Evolutionary conservation across 345 rosid genomes (phyloP), one percentile per base, ranked within the genome.

Genomic region (Boechera stricta): DNA sequence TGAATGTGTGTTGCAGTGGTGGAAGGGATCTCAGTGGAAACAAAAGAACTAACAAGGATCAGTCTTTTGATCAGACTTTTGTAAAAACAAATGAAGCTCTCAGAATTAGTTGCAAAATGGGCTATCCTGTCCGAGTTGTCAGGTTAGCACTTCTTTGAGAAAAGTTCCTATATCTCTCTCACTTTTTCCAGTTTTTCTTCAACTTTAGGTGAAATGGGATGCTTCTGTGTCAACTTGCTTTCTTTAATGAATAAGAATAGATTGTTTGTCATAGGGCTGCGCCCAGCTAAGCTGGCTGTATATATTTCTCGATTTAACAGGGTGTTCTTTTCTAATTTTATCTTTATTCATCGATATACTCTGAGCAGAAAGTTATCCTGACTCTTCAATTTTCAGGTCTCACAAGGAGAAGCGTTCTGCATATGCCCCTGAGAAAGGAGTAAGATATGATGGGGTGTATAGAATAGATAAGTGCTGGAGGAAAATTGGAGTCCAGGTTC

Each of bases 81-180:
- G 82, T 62, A 0, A 85, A 85, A 56, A 5, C 2, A 29, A 94
- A 91, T 54, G 87, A 84, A 80, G 91, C 98, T 32, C 78, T 91
- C 5, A 75, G 87, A 67, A n/a, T 86, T 9, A 94, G 98, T 74
- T 94, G 97, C 76, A 70, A 35, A 64, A 86, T 80, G 71, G 97
- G 98, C 2, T 89, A 94, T 41, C 97, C 98, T 9, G 91, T 94
- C n/a, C 88, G 97, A 47, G 98, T 94, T 15, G 88, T 90, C 35
- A 90, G 97, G 97, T 86, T 69, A 77, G 74, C 60, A 32, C 10
- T 26, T 62, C 4, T 13, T n/a, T 51, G 29, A 28, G 41, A n/a
- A 41, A 28, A 24, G 4, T 15, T 7, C 16, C 61, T 16, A 4
- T 64, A 64, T 55, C 11, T 26, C 54, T 24, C 33, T 10, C n/a